phyloP scores from a whole-genome alignment of 1,284 basidiomycete species.

The Sanghuangporus baumii region DNA sequence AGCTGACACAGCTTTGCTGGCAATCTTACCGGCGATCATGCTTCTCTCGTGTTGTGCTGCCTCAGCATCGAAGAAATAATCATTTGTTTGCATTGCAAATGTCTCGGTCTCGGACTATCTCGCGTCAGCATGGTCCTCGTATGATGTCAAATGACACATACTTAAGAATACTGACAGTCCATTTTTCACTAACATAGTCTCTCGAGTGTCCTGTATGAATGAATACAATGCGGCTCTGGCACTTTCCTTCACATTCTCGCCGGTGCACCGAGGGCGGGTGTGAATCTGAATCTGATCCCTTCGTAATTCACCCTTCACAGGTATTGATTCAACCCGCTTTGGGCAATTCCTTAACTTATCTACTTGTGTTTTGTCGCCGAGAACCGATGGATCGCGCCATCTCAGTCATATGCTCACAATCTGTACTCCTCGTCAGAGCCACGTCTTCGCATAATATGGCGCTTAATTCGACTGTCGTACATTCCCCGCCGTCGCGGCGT shows the following conservation, averaged over 20 bases:
- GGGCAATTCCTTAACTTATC: neutral
- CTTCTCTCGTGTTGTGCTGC: neutral
- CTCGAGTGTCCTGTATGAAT: neutral
- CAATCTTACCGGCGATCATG: neutral
- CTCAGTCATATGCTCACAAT: neutral
- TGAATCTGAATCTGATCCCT: neutral
- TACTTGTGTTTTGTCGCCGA: neutral
- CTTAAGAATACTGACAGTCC: neutral
- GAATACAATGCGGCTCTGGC: neutral
- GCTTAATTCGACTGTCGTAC: neutral
- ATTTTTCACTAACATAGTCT: neutral
- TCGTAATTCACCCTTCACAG: neutral
- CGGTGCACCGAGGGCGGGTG: neutral
- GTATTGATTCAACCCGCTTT: neutral
- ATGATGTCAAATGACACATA: slow-evolving; percentile 1
- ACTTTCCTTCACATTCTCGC: neutral
- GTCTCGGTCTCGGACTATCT: neutral
- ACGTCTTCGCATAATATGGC: neutral
- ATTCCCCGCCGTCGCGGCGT: neutral
- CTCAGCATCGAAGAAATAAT: neutral
- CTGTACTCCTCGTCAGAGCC: neutral
- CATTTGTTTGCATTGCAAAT: neutral
- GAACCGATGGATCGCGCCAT: neutral
- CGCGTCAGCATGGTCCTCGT: neutral
- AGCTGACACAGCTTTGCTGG: slow-evolving; percentile 1